Evolutionary conservation across 768 basidiomycete genomes (phyloP), one percentile per base, ranked within the genome.

Genomic region (Suillus lakei): DNA sequence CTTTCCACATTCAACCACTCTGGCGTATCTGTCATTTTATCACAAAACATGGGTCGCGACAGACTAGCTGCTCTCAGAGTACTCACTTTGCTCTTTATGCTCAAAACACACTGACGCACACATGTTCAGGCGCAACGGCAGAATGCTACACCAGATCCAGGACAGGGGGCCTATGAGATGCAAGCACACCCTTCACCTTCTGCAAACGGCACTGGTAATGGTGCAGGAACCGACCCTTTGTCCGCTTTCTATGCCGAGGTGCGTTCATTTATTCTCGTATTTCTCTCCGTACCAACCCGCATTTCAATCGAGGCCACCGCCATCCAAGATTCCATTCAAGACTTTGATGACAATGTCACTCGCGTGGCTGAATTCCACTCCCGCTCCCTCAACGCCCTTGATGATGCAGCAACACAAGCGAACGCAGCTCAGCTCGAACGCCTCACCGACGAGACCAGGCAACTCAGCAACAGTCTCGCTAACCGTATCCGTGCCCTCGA

Each of bases 31-130:
- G 26, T 64, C 18, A 16, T 7, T 64, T 43, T 8, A 41, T 61
- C 43, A 54, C 53, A 21, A n/a, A 55, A 34, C 70, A 88, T 94
- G 86, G 93, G 70, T 30, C 70, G 67, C 13, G 75, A 96, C 86
- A 86, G 95, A 85, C 88, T 96, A 68, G 93, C 92, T 72, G 92
- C 91, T 65, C 87, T 91, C 84, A 86, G 92, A 80, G 92, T 91
- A 67, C 55, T 86, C 71, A 87, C 73, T 85, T 84, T 60, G 89
- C 86, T 71, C 84, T 85, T 70, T 84, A 88, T 70, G 86, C 86
- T 68, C 84, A 53, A 84, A 50, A 60, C 46, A 67, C 62, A 69
- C 80, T 58, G 87, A 89, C 26, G 70, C 86, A 89, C 73, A 87
- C 89, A 84, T 51, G 74, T 84, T 18, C 85, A 87, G 69, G 88